Evolutionary conservation across 148 eudicot species (phyloP).

Genomic region (Rhododendron henanense): DNA sequence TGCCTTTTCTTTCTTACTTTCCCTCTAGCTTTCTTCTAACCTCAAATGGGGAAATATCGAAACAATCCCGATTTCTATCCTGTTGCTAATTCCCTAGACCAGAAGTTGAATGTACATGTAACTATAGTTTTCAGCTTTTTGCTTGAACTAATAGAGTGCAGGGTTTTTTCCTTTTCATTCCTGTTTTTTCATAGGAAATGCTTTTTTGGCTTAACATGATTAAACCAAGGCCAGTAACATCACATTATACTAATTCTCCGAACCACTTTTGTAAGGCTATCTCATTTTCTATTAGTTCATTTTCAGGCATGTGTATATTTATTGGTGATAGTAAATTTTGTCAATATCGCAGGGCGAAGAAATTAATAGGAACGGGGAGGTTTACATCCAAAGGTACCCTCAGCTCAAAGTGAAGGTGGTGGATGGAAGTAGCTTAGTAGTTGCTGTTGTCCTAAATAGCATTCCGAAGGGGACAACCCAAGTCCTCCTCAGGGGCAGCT

Average conservation of each 20-base stretch:
- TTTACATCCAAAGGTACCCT: constrained; percentile 25
- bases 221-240: neutral
- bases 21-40: too few relatives aligned
- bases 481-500: constrained; percentile 29
- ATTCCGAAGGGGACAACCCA: constrained; percentile 42
- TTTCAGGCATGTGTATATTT: neutral
- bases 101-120: neutral
- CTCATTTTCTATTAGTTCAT: neutral
- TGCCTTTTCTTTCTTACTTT: too few relatives aligned
- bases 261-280: neutral
- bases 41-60: too few relatives aligned
- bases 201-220: neutral
- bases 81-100: too few relatives aligned
- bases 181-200: neutral
- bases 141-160: neutral
- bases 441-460: constrained; percentile 30
- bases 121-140: neutral
- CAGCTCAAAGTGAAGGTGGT: constrained; percentile 49
- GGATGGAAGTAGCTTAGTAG: constrained; percentile 58
- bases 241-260: neutral
- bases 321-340: neutral
- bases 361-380: constrained; percentile 34
- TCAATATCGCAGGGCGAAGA: constrained; percentile 24
- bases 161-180: neutral
- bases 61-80: too few relatives aligned